These are phyloP conservation scores for Eucalyptus erythrocorys DNA, from an alignment of 345 rosid species.

Conservation along the genomic window DNA sequence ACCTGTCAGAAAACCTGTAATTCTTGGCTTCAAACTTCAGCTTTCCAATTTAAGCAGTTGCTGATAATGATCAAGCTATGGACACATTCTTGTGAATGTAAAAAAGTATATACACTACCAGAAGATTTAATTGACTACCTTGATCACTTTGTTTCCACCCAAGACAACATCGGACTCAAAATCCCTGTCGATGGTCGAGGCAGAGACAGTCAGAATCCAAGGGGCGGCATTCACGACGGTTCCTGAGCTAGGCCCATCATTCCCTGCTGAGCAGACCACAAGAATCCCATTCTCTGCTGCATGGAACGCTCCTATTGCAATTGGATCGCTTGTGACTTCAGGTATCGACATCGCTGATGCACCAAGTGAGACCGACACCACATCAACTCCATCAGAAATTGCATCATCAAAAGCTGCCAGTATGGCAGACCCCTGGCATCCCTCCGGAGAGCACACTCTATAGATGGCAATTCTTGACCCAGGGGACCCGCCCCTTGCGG, in stretches of 20 bases:
- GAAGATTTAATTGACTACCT: constrained; percentile 18
- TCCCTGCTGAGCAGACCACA: constrained; percentile 80
- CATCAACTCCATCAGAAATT: constrained; percentile 60
- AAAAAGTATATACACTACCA: background rate
- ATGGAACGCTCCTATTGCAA: constrained; percentile 76
- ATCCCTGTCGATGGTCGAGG: constrained; percentile 71
- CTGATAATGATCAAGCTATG: background rate
- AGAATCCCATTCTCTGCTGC: constrained; percentile 59
- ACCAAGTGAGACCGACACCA: constrained; percentile 68
- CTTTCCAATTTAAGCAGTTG: background rate
- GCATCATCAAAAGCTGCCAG: constrained; percentile 76
- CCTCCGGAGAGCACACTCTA: constrained; percentile 34
- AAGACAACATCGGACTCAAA: constrained; percentile 65
- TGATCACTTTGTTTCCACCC: constrained; percentile 44
- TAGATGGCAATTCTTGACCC: constrained; percentile 62
- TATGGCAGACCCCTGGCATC: constrained; percentile 56
- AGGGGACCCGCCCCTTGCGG: constrained; percentile 68
- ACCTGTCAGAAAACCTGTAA: background rate
- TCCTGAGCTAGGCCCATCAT: constrained; percentile 43
- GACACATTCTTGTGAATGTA: background rate
- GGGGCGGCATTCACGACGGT: constrained; percentile 62
- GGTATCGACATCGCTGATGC: constrained; percentile 13
- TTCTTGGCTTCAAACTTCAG: background rate
- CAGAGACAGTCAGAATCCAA: constrained; percentile 82
- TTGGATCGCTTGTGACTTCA: constrained; percentile 34